Evolutionary conservation across 2,329 filamentous ascomycete species (phyloP), one percentile per base, ranked within the genome.

Genomic region (Tothia fuscella): DNA sequence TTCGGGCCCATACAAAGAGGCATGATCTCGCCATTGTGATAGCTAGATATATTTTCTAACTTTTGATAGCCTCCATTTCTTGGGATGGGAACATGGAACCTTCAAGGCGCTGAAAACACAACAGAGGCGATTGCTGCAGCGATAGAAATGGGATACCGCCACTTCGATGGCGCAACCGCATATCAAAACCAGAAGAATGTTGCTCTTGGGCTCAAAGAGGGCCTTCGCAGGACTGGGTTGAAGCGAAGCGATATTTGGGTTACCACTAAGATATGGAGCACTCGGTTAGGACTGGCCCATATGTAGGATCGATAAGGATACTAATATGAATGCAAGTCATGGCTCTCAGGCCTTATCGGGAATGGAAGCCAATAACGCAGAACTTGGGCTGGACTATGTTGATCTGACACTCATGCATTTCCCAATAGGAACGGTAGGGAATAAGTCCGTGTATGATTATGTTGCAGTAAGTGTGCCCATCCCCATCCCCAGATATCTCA

Each of bases 151-250:
- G 67, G 67, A 14, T 70, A 70, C 56, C 57, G 60, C 35, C 67
- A 70, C 53, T 70, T 87, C 51, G 82, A 87, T 63, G 74, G 76
- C 50, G 79, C 82, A 5, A 58, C 60, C 10, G 55, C 55, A 10
- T 69, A 68, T 42, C 48, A 52, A 5, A 68, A 68, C 46, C 63
- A 70, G 51, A 52, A 56, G 31, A 56, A 61, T 39, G 62, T 68
- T 1, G 65, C 64, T 6, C 50, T 53, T 31, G 65, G 62, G 13
- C 64, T 68, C 29, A 47, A 51, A 10, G 53, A 58, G 19, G 60
- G 60, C 5, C 38, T 63, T 25, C 84, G 81, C 66, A 79, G 62
- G 71, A 72, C 46, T 65, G 93, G 26, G 82, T 34, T 63, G 13
- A 47, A 46, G 19, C 50, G 60, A 17, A 50, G 56, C 32, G 56